A percentile compares a stretch with the other conserved stretches of the same genome.
These are phyloP conservation scores for Tylopilus plumbeoviolaceoides DNA, from an alignment of 768 basidiomycete species.

Conservation along the genomic window DNA sequence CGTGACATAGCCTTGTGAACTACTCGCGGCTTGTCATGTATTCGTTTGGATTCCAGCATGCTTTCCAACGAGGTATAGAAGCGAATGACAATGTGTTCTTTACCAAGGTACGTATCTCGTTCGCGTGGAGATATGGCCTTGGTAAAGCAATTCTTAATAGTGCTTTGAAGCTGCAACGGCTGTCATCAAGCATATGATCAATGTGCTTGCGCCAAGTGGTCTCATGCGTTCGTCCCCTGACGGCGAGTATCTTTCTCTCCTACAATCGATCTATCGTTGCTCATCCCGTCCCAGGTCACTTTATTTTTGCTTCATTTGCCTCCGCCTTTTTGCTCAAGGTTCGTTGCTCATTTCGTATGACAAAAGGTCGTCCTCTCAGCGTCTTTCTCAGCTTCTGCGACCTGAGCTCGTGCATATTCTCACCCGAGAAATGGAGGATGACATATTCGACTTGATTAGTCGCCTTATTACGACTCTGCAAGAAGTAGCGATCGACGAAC, in stretches of 20 bases:
- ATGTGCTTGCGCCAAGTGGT: conserved; percentile 62
- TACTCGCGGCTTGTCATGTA: conserved; percentile 84
- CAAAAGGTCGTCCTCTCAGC: neutral
- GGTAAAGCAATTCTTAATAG: conserved; percentile 21
- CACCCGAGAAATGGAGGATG: conserved; percentile 53
- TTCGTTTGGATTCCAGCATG: conserved; percentile 84
- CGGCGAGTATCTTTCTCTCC: conserved; percentile 38
- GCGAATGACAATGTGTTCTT: conserved; percentile 63
- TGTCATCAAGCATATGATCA: conserved; percentile 63
- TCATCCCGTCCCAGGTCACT: conserved; percentile 48
- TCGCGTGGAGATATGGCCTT: neutral
- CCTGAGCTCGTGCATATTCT: conserved; percentile 69
- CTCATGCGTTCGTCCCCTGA: conserved; percentile 80
- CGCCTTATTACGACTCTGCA: conserved; percentile 68
- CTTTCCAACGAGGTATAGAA: conserved; percentile 66
- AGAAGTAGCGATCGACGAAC: conserved; percentile 75
- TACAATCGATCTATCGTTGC: neutral
- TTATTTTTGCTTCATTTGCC: conserved; percentile 76
- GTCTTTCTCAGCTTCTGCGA: conserved; percentile 51
- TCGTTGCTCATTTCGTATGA: conserved; percentile 4
- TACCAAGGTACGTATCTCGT: conserved; percentile 44
- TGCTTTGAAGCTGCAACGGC: conserved; percentile 68
- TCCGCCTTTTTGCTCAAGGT: conserved; percentile 83
- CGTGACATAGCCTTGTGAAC: conserved; percentile 51
- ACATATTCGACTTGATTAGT: conserved; percentile 70